Evolutionary conservation across 2,329 filamentous ascomycete species (phyloP), one percentile per base, ranked within the genome.

Genomic region (Aspergillus sp.): DNA sequence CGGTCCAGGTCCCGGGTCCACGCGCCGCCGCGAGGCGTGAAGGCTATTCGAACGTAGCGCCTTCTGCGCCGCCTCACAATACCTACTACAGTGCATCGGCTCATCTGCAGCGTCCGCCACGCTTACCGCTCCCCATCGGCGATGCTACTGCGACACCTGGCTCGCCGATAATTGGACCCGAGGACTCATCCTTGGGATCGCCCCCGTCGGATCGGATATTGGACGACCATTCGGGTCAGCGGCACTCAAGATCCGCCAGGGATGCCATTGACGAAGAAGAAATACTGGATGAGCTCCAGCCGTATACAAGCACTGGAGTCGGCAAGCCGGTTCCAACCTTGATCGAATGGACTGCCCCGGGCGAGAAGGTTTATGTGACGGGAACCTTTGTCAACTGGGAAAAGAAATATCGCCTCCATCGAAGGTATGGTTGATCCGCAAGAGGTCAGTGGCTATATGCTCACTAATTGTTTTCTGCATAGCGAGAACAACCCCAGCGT

Each of bases 381-480:
- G 93, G 93, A 59, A 97, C 94, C 17, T 97, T 97, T 68, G 95
- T 96, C 64, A 89, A 93, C 70, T 99, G 94, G 94, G 91, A 95
- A 74, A 88, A 88, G 70, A 97, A 97, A 75, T 95, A 92, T 70
- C 85, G 88, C 62, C 78, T 99, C 67, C 85, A 91, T 72, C 86
- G 83, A 71, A 87, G 90, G 91, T 96, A 83, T 83, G 88, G 85
- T 31, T 38, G 49, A 14, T 31, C 10, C 25, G 41, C 21, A 16
- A 52, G 20, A 31, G 42, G 20, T 43, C 42, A 21, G 3, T 13
- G 32, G 42, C 42, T 58, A 62, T 52, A 32, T 17, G 23, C 10
- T 10, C 19, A 43, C 52, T 61, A 59, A 61, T 25, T 13, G 3
- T 40, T 29, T 49, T 45, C 50, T 32, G 41, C 48, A 50, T 45